phyloP scores from a whole-genome alignment of 352 stramenopile genomes.

The Phytophthora meadii region DNA sequence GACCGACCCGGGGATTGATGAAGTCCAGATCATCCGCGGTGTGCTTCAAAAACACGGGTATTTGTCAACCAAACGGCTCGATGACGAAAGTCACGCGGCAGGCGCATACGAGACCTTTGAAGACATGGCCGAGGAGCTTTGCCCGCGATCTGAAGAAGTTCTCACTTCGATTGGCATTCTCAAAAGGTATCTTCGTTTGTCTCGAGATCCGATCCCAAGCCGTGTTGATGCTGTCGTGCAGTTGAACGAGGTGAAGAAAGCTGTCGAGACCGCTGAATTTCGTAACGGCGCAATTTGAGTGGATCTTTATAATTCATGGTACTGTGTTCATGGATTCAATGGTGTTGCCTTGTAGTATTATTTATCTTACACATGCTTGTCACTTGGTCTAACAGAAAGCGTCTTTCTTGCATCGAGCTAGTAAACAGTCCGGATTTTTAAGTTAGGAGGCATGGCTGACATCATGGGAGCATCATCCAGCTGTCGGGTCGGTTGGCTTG shows the following conservation, averaged over 20 bases:
- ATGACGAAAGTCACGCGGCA: slow-evolving; percentile 55
- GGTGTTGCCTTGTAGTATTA: slow-evolving; percentile 17
- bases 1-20: slow-evolving; percentile 80
- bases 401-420: slow-evolving; percentile 15
- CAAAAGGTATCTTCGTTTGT: slow-evolving; percentile 81
- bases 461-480: slow-evolving; percentile 18
- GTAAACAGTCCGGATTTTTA: slow-evolving; percentile 46
- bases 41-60: slow-evolving; percentile 86
- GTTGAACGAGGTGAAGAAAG: slow-evolving; percentile 75
- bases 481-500: slow-evolving; percentile 10
- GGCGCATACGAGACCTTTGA: slow-evolving; percentile 59
- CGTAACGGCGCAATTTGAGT: slow-evolving; percentile 35
- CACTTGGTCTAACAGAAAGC: too few relatives aligned
- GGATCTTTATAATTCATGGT: slow-evolving; percentile 19
- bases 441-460: slow-evolving; percentile 29
- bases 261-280: slow-evolving; percentile 43
- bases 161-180: slow-evolving; percentile 66
- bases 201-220: slow-evolving; percentile 50
- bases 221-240: slow-evolving; percentile 72
- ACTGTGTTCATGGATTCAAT: slow-evolving; percentile 20
- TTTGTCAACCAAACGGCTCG: slow-evolving; percentile 67
- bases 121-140: slow-evolving; percentile 61
- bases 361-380: slow-evolving; percentile 29
- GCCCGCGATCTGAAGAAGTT: slow-evolving; percentile 60
- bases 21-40: slow-evolving; percentile 83